Base-by-base conservation (phyloP, 768 basidiomycete species). In the Termitomyces sp. region DNA sequence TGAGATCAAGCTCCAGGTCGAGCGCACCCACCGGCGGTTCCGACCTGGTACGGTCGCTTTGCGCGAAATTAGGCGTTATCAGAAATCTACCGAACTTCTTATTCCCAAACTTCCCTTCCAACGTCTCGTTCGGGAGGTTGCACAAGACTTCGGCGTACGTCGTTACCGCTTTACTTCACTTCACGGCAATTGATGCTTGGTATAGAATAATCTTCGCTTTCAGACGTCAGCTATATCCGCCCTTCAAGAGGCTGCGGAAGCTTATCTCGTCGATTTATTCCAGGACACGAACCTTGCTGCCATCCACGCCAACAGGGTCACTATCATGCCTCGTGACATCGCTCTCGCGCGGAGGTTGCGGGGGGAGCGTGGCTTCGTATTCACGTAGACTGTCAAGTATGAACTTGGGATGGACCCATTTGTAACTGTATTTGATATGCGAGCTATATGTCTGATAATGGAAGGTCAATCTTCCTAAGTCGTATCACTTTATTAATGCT, bases 1-100 rank as follows among this genome's bases (percentile, higher is more conserved):
- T 73, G 63, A 82, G 86, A 66, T 83, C 68, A n/a, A 34, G 16
- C 77, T 83, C 58, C 83, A 90, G 79, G 92, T 95, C 62, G 94
- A 95, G 86, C 94, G 92, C 81, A 89, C 91, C 57, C 92, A 94
- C 81, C 82, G 92, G 59, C 82, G 92, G 59, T 94, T 92, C 82
- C 56, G 62, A 34, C 63, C 65, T 1, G 65, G 65, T 6, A 64
- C 63, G 5, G 63, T 66, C 45, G 65, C 61, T 1, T 54, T 66
- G 4, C 65, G 65, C 43, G 62, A 66, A 59, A 66, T 66, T 19
- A 50, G 65, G n/a, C 63, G 62, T 37, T 66, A 62, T 48, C 65
- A 66, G 16, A 64, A 63, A 23, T 60, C 62, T 1, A 64, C 65
- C 10, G 63, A 66, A 46, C 61, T 64, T 38, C 58, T 66, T 5